Base-by-base conservation (phyloP, 768 basidiomycete species). In the Rhodotorula sphaerocarpa region DNA sequence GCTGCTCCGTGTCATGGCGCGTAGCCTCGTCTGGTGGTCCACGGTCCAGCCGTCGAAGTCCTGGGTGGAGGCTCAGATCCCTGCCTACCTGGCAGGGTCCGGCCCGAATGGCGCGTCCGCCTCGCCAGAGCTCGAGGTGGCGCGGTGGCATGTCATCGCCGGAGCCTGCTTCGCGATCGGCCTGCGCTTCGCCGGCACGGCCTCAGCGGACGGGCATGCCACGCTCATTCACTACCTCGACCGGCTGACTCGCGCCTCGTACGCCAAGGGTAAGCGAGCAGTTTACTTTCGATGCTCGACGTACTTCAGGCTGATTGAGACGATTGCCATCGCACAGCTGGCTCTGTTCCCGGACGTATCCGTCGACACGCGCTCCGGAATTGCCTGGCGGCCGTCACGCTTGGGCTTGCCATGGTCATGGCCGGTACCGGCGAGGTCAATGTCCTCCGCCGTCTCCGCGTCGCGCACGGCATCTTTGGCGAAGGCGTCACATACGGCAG, bases 371-470 rank as follows among this genome's bases (percentile, higher is more conserved):
- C 90, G 5, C 82, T 92, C 28, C 82, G 91, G 18, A 88, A 90
- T 70, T 89, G 88, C 6, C 78, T 96, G 41, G 92, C 88, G 72
- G 77, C 92, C 44, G 86, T 97, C 57, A 86, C 88, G 0, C 80
- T 95, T 41, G 80, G 91, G 1, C 77, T 95, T 36, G 84, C 87
- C 72, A 86, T 93, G 81, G 86, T 97, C 46, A 93, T 97, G 89
- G 90, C 93, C 3, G 95, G 95, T 15, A 93, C 91, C 0, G 95
- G 95, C 6, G 91, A 97, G 74, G 82, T 96, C 53, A 86, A 86
- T 58, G 89, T 88, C 69, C 78, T 97, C 23, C 83, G 89, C 25
- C 82, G 91, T 27, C 80, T 97, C 18, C 82, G 95, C 25, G 86
- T 88, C 74, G 84, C 87, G 12, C 96, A 90, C 72, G 93, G 91